Evolutionary conservation across 1,139 yeast genomes (phyloP), one percentile per base, ranked within the genome.

Genomic region (Pichia sp.): DNA sequence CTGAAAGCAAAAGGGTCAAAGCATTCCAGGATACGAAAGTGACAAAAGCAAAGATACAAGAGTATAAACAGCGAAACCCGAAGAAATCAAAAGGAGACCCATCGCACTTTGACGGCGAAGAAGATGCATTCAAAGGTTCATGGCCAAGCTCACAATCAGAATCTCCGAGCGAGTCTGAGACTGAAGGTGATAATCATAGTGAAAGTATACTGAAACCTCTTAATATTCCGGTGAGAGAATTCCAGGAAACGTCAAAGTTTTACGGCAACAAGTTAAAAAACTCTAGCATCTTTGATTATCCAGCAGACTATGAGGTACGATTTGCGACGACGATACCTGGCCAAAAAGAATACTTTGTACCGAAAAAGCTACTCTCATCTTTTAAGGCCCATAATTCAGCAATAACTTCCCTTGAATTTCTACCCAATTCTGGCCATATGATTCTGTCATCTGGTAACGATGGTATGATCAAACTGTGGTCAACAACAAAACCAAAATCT

Each of bases 361-460:
- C 96, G 0, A 83, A 82, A 51, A 72, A 62, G 39, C 65, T 69
- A 17, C 58, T 73, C 3, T 73, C 72, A 47, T 66, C 70, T 1
- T 78, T 74, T 56, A 50, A 58, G 2, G 91, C 40, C 14, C 38
- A 39, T 13, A 30, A 37, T 9, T 33, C 38, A 12, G 94, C 95
- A 1, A 74, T 82, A 1, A 79, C 77, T 25, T 68, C 73, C 31
- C 47, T 86, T 1, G 68, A 70, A 38, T 72, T 78, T 46, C 68
- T 84, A 45, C 96, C 96, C 0, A 54, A 55, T 1, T 66, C 83
- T 3, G 93, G 93, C 0, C 96, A 87, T 57, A 55, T 87, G 22
- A 62, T 87, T 11, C 59, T 86, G 10, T 78, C 94, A 0, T 74
- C 84, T 41, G 95, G 95, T 1, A 83, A 82, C 52, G 96, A 87